Evolutionary conservation across 2,329 filamentous ascomycete species (phyloP), one percentile per base, ranked within the genome.

Genomic region (Macroventuria anomochaeta): DNA sequence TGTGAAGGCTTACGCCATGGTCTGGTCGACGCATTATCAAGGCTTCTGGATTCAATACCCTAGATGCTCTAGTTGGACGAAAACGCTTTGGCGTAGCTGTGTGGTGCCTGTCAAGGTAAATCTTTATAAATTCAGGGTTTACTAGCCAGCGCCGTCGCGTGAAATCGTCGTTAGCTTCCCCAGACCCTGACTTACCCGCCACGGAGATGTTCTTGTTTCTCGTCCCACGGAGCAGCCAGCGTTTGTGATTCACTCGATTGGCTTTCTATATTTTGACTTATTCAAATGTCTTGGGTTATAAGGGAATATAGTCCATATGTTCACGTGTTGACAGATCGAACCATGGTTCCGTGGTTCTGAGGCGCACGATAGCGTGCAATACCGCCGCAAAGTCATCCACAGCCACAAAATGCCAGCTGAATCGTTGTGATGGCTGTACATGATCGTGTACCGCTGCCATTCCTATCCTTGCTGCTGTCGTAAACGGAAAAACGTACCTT

Each of bases 31-130:
- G 7, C 20, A n/a, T 17, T 32, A 43, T 48, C 43, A 43, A 48
- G 38, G 28, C 50, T 43, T 43, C 43, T 38, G 17, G 33, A 26
- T 38, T 32, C 51, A 53, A 48, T 48, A 48, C 15, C 12, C 36
- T 47, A 41, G 42, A 25, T 15, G 18, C 31, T 53, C 43, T 53
- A 48, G 51, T 32, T 53, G 33, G 15, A 25, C 15, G 3, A n/a
- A 15, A 32, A 23, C 38, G 43, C 38, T 38, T 23, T 43, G 38
- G 26, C 33, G 38, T 29, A 34, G 33, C 44, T 40, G 38, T 34
- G 33, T 39, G 26, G 32, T 53, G 13, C 41, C 50, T 53, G 43
- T 53, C 43, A 53, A 23, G 39, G 26, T 17, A 31, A 53, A 43
- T 38, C n/a, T 53, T 44, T 33, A 18, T 21, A 13, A 11, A 15